phyloP scores from a whole-genome alignment of 129 eudicot genomes.

The Chrysanthemum makinoi region DNA sequence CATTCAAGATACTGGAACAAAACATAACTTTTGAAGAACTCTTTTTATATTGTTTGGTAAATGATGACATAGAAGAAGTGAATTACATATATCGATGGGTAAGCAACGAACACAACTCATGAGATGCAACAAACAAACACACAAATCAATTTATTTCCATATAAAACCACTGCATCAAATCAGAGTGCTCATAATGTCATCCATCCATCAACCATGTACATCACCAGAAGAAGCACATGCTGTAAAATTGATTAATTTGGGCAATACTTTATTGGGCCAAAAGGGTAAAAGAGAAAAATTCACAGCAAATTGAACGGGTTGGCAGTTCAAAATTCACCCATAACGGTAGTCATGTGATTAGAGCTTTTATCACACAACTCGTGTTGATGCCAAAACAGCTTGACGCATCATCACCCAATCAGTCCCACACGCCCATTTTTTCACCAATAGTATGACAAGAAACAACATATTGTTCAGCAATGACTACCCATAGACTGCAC shows the following conservation, averaged over 20 bases:
- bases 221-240: too few species aligned
- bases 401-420: background rate
- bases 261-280: too few species aligned
- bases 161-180: background rate
- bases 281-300: too few species aligned
- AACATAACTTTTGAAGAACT: background rate
- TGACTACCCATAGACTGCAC: background rate
- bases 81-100: too few species aligned
- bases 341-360: too few species aligned
- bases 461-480: conserved; percentile 6
- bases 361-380: background rate
- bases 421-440: background rate
- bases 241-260: too few species aligned
- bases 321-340: too few species aligned
- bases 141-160: conserved; percentile 10
- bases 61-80: too few species aligned
- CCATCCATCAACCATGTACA: too few species aligned
- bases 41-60: background rate
- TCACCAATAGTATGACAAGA: conserved; percentile 5
- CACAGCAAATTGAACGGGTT: too few species aligned
- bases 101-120: background rate
- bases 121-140: conserved; percentile 12
- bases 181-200: too few species aligned
- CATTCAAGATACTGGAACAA: conserved; percentile 12
- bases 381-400: background rate